These are phyloP conservation scores for Teratosphaeria nubilosa DNA, from an alignment of 2,329 filamentous ascomycete genomes.

Conservation along the genomic window DNA sequence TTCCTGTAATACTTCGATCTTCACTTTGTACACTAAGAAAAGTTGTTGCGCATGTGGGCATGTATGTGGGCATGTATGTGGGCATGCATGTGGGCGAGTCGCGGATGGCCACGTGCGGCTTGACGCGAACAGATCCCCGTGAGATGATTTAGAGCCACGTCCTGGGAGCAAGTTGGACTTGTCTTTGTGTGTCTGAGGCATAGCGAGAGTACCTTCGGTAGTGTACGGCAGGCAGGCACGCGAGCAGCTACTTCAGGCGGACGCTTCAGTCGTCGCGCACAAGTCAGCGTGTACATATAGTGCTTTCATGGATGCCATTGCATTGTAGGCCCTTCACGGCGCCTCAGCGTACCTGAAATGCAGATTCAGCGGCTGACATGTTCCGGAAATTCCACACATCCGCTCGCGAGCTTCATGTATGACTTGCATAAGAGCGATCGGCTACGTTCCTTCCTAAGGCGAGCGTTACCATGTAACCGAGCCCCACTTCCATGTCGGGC, in stretches of 20 bases:
- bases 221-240: not conserved
- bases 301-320: not conserved
- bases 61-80: not conserved
- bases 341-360: not conserved
- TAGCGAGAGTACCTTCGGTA: not conserved
- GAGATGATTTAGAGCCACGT: not conserved
- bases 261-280: not conserved
- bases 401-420: not conserved
- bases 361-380: too few species aligned
- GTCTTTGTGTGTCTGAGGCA: not conserved
- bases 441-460: not conserved
- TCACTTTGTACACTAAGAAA: constrained; percentile 12
- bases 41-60: constrained; percentile 1
- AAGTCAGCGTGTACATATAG: not conserved
- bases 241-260: not conserved
- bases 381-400: too few species aligned
- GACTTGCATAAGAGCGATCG: not conserved
- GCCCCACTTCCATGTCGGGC: not conserved
- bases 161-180: not conserved
- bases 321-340: not conserved
- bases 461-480: not conserved
- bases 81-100: not conserved
- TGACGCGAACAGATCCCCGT: not conserved
- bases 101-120: not conserved
- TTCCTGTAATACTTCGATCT: constrained; percentile 2